Percentiles rank a stretch among this genome's conserved stretches.
Evolutionary conservation across 2,329 filamentous ascomycete species (phyloP).

Genomic region (Calonectria leucothoes): DNA sequence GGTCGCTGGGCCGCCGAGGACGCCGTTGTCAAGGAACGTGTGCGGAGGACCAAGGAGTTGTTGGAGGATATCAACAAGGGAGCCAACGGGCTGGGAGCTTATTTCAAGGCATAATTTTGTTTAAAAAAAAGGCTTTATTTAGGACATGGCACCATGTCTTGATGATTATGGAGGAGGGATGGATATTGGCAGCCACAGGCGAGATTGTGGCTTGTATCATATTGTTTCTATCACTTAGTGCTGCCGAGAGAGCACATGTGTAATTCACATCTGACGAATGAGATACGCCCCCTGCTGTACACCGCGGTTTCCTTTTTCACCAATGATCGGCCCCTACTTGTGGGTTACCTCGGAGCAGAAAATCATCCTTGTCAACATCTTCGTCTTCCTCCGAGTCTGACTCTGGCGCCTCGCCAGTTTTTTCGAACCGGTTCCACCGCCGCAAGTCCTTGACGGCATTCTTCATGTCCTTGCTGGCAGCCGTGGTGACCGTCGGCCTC

Average conservation of each 20-base stretch:
- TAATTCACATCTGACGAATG: slow-evolving; percentile 34
- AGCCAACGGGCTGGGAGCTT: slow-evolving; percentile 45
- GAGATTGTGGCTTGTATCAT: slow-evolving; percentile 34
- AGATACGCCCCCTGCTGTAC: neutral
- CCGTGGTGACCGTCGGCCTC: slow-evolving; percentile 41
- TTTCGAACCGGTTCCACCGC: slow-evolving; percentile 43
- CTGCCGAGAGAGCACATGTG: slow-evolving; percentile 23
- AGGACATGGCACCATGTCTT: neutral
- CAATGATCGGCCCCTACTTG: neutral
- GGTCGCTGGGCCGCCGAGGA: slow-evolving; percentile 67
- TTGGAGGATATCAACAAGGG: slow-evolving; percentile 61
- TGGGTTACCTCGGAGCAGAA: neutral
- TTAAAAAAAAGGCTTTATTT: slow-evolving; percentile 15
- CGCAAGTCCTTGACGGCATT: slow-evolving; percentile 37
- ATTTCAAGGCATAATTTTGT: slow-evolving; percentile 59
- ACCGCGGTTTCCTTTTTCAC: neutral
- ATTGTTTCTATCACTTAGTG: slow-evolving; percentile 19
- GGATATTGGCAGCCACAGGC: slow-evolving; percentile 11
- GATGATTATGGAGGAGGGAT: slow-evolving; percentile 6
- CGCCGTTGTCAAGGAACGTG: slow-evolving; percentile 64
- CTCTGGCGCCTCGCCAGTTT: slow-evolving; percentile 41
- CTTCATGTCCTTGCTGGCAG: slow-evolving; percentile 36
- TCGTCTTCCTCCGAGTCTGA: slow-evolving; percentile 39
- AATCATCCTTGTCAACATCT: slow-evolving; percentile 23
- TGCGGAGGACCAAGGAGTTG: slow-evolving; percentile 62